Percentiles rank a stretch among this genome's conserved stretches.
Evolutionary conservation across 2,329 filamentous ascomycete genomes (phyloP).

Genomic region (Alternaria brassicicola): DNA sequence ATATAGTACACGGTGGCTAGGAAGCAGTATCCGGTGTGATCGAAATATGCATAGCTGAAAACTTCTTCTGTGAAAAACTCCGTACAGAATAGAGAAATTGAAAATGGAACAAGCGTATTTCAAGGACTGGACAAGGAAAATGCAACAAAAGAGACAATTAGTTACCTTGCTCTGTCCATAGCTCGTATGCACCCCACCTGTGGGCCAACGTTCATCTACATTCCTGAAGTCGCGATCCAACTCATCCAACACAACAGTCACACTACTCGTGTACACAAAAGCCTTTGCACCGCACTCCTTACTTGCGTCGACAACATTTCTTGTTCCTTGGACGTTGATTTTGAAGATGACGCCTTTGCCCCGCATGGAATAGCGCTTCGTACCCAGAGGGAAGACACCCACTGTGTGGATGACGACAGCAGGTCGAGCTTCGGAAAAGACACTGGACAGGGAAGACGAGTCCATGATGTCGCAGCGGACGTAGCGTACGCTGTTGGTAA

Average conservation of each 20-base stretch:
- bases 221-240: conserved; percentile 74
- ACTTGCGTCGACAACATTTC: conserved; percentile 75
- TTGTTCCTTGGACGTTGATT: conserved; percentile 89
- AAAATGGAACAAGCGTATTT: background rate
- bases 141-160: background rate
- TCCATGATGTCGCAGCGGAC: conserved; percentile 51
- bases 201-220: conserved; percentile 82
- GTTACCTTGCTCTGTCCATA: conserved; percentile 89
- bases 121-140: background rate
- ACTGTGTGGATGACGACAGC: conserved; percentile 92
- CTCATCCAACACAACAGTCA: conserved; percentile 86
- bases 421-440: conserved; percentile 70
- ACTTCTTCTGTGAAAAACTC: background rate
- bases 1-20: background rate
- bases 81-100: background rate
- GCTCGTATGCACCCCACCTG: conserved; percentile 73
- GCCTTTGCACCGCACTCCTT: conserved; percentile 72
- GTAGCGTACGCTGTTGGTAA: conserved; percentile 39
- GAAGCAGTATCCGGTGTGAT: background rate
- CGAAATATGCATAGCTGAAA: background rate
- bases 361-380: conserved; percentile 49
- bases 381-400: conserved; percentile 52
- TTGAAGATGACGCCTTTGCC: conserved; percentile 66
- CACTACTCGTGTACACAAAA: conserved; percentile 89
- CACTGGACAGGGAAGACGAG: conserved; percentile 38